phyloP scores from a whole-genome alignment of 1,284 basidiomycete species.

The Abortiporus biennis region DNA sequence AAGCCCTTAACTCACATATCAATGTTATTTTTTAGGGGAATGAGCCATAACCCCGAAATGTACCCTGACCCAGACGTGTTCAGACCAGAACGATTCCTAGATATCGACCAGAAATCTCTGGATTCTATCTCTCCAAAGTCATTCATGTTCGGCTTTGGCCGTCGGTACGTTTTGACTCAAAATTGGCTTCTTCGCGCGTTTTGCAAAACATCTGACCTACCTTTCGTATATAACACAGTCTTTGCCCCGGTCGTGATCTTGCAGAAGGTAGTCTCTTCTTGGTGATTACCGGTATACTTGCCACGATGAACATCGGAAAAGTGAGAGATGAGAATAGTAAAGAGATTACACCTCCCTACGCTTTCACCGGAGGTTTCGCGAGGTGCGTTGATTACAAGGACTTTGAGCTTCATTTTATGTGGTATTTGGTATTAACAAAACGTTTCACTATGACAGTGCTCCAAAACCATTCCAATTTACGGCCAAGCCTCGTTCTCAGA shows the following conservation, averaged over 20 bases:
- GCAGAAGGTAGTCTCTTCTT: constrained; percentile 21
- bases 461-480: constrained; percentile 11
- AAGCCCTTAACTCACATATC: too few relatives aligned
- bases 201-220: constrained; percentile 3
- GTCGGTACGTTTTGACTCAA: constrained; percentile 27
- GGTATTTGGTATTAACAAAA: background rate
- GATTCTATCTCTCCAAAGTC: constrained; percentile 18
- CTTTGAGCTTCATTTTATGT: too few relatives aligned
- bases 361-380: constrained; percentile 19
- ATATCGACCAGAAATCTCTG: constrained; percentile 12
- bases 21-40: constrained; percentile 18
- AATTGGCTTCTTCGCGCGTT: background rate
- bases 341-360: constrained; percentile 15
- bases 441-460: constrained; percentile 5
- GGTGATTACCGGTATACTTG: constrained; percentile 17
- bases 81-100: constrained; percentile 25
- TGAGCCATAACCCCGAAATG: constrained; percentile 20
- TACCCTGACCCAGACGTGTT: constrained; percentile 24
- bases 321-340: constrained; percentile 13
- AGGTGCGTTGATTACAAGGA: constrained; percentile 10
- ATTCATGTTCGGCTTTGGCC: constrained; percentile 27
- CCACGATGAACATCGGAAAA: constrained; percentile 18
- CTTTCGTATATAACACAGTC: constrained; percentile 5
- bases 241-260: constrained; percentile 22
- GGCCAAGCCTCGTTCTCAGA: constrained; percentile 10